Conservation (phyloP, 2,329 filamentous ascomycete species). For the Lojkania enalia region DNA sequence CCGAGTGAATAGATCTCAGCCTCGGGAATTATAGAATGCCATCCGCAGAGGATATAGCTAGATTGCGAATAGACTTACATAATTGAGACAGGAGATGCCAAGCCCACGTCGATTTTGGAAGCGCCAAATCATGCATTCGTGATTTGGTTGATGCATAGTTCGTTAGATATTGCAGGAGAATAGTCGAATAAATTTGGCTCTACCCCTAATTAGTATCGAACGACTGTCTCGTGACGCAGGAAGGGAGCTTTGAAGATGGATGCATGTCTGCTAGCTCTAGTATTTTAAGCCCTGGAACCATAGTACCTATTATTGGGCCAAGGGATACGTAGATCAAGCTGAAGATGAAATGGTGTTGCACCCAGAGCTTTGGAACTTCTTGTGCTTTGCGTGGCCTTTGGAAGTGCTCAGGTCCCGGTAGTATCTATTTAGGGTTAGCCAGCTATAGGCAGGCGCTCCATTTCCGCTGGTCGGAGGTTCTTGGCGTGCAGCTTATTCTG, state of each 20-base stretch:
- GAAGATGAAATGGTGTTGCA: conserved; percentile 7
- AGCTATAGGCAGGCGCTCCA: background rate
- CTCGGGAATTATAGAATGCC: background rate
- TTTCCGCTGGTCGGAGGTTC: conserved; percentile 7
- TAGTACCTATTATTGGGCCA: conserved; percentile 3
- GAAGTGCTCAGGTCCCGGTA: background rate
- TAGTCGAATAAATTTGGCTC: background rate
- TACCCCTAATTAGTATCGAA: background rate
- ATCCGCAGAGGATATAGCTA: background rate
- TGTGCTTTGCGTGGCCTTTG: conserved; percentile 2
- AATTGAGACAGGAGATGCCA: conserved; percentile 7
- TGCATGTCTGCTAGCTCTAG: conserved; percentile 7
- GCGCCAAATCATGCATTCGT: no score
- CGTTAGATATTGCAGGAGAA: background rate
- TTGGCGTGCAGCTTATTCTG: conserved; percentile 9
- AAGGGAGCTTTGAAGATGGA: no score
- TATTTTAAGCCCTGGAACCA: conserved; percentile 1
- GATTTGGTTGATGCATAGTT: background rate
- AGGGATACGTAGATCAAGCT: background rate
- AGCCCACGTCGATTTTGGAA: background rate
- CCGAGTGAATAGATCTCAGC: conserved; percentile 1
- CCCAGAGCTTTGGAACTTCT: conserved; percentile 6
- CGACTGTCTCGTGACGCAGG: background rate
- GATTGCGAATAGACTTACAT: conserved; percentile 2
- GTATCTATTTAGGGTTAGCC: background rate